Conservation (phyloP, 2,329 filamentous ascomycete genomes). For the Calycina marina region DNA sequence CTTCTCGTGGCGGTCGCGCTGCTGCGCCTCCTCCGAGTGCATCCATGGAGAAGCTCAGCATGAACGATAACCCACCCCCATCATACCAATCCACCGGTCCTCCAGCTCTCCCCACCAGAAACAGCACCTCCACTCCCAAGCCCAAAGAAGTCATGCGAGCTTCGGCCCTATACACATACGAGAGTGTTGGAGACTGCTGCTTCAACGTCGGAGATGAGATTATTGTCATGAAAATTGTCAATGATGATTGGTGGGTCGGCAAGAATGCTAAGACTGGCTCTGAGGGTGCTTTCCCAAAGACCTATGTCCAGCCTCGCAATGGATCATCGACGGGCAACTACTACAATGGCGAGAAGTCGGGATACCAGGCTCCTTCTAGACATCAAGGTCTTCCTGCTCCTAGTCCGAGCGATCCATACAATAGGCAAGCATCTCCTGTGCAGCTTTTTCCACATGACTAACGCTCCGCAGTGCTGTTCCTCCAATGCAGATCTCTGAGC, state of each 20-base stretch:
- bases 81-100: conserved; percentile 5
- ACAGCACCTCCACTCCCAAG: conserved; percentile 21
- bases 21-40: conserved; percentile 22
- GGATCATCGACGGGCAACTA: conserved; percentile 8
- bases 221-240: conserved; percentile 81
- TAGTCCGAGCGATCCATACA: conserved; percentile 45
- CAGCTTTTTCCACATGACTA: neutral
- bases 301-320: conserved; percentile 62
- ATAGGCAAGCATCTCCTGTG: conserved; percentile 27
- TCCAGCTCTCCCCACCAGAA: neutral
- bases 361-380: conserved; percentile 5
- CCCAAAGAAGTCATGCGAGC: conserved; percentile 52
- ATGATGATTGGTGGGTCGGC: conserved; percentile 94
- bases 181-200: conserved; percentile 63
- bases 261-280: conserved; percentile 66
- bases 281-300: conserved; percentile 91
- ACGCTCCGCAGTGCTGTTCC: conserved; percentile 45
- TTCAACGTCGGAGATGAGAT: conserved; percentile 72
- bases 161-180: conserved; percentile 72
- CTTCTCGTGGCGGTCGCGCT: conserved; percentile 21
- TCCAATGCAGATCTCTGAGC: conserved; percentile 55
- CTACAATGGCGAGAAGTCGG: conserved; percentile 14
- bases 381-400: conserved; percentile 24
- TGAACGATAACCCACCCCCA: conserved; percentile 12
- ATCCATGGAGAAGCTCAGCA: conserved; percentile 11